Evolutionary conservation across 2,329 filamentous ascomycete species (phyloP).

Genomic region (Phialocephala subalpina): DNA sequence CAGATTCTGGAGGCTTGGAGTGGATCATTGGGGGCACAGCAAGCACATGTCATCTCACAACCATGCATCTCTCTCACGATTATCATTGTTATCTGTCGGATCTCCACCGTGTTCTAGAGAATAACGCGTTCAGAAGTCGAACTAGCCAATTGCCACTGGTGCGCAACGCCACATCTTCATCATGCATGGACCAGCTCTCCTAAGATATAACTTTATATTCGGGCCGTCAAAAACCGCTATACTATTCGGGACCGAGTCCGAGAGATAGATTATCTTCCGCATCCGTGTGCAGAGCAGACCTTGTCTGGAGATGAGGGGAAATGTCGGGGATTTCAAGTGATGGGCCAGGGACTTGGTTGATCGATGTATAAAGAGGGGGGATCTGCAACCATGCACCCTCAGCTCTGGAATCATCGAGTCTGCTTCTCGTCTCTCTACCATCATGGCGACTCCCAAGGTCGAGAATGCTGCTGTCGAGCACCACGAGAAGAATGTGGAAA

Average conservation of each 20-base stretch:
- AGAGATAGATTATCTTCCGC: neutral
- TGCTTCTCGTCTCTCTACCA: neutral
- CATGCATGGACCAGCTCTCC: neutral
- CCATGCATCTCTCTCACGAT: neutral
- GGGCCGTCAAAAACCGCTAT: neutral
- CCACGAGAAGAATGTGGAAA: slow-evolving; percentile 17
- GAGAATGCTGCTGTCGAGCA: slow-evolving; percentile 26
- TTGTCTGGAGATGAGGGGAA: neutral
- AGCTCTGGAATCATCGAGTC: neutral
- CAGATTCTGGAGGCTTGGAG: neutral
- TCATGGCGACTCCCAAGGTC: slow-evolving; percentile 29
- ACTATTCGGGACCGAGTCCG: neutral
- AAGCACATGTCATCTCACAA: neutral
- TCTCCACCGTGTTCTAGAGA: neutral
- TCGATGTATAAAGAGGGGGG: neutral
- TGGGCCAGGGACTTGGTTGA: neutral
- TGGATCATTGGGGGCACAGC: neutral
- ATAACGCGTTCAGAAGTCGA: neutral
- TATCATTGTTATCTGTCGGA: neutral
- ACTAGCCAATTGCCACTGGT: neutral
- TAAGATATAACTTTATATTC: neutral
- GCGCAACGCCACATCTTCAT: neutral
- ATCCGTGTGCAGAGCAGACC: neutral
- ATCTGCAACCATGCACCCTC: neutral
- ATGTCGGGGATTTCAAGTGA: too few relatives aligned